phyloP scores from a whole-genome alignment of 352 stramenopile species.

The Pythium periplocum region DNA sequence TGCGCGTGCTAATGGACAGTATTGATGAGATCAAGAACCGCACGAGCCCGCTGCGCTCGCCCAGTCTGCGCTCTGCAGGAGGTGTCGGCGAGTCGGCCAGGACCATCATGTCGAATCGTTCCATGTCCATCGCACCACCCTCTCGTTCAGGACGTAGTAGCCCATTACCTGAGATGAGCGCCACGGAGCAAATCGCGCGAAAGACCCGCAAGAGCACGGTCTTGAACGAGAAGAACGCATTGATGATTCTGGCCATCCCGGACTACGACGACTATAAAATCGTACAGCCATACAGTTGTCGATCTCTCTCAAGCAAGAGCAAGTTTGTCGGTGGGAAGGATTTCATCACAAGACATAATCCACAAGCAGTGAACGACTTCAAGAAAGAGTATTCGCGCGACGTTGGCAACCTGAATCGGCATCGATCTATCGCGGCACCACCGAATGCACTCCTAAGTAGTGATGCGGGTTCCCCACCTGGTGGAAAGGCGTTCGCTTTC shows the following conservation, averaged over 20 bases:
- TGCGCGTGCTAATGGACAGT: constrained; percentile 10
- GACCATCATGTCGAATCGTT: constrained; percentile 9
- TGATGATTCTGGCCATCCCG: constrained; percentile 64
- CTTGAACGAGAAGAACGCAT: constrained; percentile 61
- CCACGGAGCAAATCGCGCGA: constrained; percentile 64
- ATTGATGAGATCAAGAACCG: constrained; percentile 19
- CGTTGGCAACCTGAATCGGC: constrained; percentile 54
- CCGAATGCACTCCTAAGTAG: constrained; percentile 27
- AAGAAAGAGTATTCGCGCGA: constrained; percentile 75
- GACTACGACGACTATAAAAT: constrained; percentile 79
- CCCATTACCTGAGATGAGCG: constrained; percentile 43
- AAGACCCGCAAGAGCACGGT: constrained; percentile 65
- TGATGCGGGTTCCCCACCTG: not conserved
- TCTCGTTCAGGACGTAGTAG: constrained; percentile 20
- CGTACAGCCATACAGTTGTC: constrained; percentile 70
- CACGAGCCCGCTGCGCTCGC: constrained; percentile 16
- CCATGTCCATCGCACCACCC: constrained; percentile 15
- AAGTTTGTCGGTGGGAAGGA: constrained; percentile 63
- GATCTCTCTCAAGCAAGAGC: constrained; percentile 47
- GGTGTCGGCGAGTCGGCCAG: constrained; percentile 9
- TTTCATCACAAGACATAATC: constrained; percentile 69
- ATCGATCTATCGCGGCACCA: constrained; percentile 54
- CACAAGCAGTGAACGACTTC: constrained; percentile 67
- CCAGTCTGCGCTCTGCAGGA: constrained; percentile 3
- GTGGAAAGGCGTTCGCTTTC: constrained; percentile 21